phyloP scores from a whole-genome alignment of 176 grass and related monocot species.

The Hyparrhenia diplandra region DNA sequence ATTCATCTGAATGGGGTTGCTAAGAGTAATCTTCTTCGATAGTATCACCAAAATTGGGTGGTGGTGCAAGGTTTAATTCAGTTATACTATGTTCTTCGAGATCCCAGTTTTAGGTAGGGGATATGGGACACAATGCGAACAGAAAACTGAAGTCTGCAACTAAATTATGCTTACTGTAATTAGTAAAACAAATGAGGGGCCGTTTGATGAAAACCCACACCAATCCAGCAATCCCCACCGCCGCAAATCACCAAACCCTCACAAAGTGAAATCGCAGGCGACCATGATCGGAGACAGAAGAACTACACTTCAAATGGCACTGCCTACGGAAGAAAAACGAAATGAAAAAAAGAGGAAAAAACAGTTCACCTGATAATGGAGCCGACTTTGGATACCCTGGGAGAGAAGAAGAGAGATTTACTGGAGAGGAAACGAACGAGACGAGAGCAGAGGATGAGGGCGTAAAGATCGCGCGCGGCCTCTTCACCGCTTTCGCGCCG shows the following conservation, averaged over 20 bases:
- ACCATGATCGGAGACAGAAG: not conserved
- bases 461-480: not conserved
- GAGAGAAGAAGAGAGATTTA: not conserved
- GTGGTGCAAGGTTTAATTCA: not conserved
- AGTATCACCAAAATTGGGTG: not conserved
- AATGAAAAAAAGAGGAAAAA: not conserved
- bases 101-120: not conserved
- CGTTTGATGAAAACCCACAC: too few relatives aligned
- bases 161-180: too few relatives aligned
- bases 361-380: not conserved
- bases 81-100: not conserved
- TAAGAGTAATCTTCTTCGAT: not conserved
- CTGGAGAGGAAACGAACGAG: not conserved
- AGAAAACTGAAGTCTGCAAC: not conserved
- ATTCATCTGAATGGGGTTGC: not conserved
- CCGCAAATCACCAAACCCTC: not conserved
- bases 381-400: not conserved
- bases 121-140: too few relatives aligned
- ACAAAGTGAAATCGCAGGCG: not conserved
- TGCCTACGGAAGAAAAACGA: not conserved
- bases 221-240: not conserved
- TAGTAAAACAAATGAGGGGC: too few relatives aligned
- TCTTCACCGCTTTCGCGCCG: not conserved
- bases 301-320: not conserved
- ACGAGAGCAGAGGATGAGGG: not conserved